A percentile compares a stretch with the other conserved stretches of the same genome.
Conservation (phyloP, 2,329 filamentous ascomycete species). For the Fusarium sp. region DNA sequence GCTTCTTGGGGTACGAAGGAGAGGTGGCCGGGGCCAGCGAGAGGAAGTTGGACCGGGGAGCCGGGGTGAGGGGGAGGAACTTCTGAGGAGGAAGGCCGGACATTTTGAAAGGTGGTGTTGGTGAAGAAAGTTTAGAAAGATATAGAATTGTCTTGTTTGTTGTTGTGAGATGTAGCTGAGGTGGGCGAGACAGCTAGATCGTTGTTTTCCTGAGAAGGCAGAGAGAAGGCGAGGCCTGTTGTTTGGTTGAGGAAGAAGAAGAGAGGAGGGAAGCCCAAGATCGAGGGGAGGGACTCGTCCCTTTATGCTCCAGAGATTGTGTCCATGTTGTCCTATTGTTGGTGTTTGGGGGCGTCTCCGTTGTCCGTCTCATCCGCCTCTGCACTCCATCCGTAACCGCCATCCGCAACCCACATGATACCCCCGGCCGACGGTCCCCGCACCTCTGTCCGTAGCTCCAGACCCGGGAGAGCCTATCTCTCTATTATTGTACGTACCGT, state of each 20-base stretch:
- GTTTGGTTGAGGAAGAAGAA: constrained; percentile 33
- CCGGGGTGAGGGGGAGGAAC: constrained; percentile 42
- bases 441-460: constrained; percentile 1
- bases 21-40: constrained; percentile 70
- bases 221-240: constrained; percentile 26
- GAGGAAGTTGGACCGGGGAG: constrained; percentile 58
- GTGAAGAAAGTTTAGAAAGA: background rate
- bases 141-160: background rate
- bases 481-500: background rate
- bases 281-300: constrained; percentile 40
- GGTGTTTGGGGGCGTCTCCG: constrained; percentile 19
- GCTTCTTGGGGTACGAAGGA: constrained; percentile 63
- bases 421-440: constrained; percentile 22
- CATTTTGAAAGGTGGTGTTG: constrained; percentile 37
- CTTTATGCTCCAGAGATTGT: constrained; percentile 43
- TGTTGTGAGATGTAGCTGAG: constrained; percentile 36
- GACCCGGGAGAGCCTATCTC: constrained; percentile 35
- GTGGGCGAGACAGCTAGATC: constrained; percentile 41
- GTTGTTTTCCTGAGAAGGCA: constrained; percentile 14
- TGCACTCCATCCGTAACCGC: constrained; percentile 1
- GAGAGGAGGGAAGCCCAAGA: constrained; percentile 1
- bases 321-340: constrained; percentile 8
- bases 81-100: constrained; percentile 42
- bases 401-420: constrained; percentile 28
- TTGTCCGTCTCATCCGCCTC: constrained; percentile 28